Conservation (phyloP, 768 basidiomycete species). For the Boletus reticuloceps region DNA sequence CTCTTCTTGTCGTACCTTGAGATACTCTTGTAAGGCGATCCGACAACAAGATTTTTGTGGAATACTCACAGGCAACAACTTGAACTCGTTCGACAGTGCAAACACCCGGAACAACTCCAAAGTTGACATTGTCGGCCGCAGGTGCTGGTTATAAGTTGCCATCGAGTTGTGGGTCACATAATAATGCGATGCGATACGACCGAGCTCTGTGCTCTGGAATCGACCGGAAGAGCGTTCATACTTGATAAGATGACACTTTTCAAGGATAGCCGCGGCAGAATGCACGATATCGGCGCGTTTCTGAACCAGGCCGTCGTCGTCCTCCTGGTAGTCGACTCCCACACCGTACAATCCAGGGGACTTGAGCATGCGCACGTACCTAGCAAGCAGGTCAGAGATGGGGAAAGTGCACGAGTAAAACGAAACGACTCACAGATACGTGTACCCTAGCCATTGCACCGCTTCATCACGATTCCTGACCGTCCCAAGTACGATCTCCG, state of each 20-base stretch:
- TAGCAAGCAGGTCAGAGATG: constrained; percentile 26
- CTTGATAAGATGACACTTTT: constrained; percentile 92
- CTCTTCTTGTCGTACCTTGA: constrained; percentile 70
- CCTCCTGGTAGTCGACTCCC: constrained; percentile 86
- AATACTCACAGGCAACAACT: constrained; percentile 16
- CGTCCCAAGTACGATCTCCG: constrained; percentile 94
- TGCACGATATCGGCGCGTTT: constrained; percentile 94
- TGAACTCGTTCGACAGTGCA: constrained; percentile 3
- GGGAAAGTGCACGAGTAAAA: constrained; percentile 1
- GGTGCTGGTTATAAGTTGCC: constrained; percentile 94
- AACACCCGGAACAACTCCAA: constrained; percentile 57
- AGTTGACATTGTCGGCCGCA: constrained; percentile 81
- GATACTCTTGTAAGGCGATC: neutral
- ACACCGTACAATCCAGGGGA: constrained; percentile 86
- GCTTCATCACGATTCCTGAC: constrained; percentile 95
- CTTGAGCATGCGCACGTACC: constrained; percentile 93
- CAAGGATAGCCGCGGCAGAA: constrained; percentile 87
- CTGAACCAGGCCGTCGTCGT: constrained; percentile 78
- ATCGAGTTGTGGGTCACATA: constrained; percentile 79
- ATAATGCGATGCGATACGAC: constrained; percentile 1
- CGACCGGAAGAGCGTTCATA: constrained; percentile 40
- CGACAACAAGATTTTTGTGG: neutral
- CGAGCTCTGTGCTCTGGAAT: constrained; percentile 5
- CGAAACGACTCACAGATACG: constrained; percentile 67
- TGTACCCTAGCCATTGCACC: constrained; percentile 96